Percentiles rank a stretch among this genome's conserved stretches.
Conservation (phyloP, 495 filamentous ascomycete species). For the Aspergillus conjunctus region DNA sequence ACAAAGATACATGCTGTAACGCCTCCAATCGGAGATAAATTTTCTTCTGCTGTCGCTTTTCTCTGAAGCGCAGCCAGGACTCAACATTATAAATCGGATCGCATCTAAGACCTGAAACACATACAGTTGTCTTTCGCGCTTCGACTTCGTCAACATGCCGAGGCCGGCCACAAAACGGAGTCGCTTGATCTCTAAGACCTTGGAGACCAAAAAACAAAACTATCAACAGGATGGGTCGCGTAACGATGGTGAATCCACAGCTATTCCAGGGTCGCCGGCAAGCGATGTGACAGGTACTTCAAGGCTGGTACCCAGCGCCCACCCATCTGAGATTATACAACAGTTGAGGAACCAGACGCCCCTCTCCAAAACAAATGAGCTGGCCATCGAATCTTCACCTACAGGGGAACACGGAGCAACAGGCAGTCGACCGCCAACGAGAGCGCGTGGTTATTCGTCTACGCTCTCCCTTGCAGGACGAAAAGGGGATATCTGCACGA, state of each 20-base stretch:
- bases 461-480: conserved; percentile 46
- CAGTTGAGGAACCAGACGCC: conserved; percentile 41
- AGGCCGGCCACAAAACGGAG: conserved; percentile 47
- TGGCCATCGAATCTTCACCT: conserved; percentile 47
- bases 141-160: conserved; percentile 33
- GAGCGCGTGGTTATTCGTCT: conserved; percentile 52
- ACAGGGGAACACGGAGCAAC: conserved; percentile 38
- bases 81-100: neutral
- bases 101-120: neutral
- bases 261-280: conserved; percentile 16
- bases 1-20: no score
- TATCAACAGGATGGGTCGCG: neutral
- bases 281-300: conserved; percentile 12
- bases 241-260: conserved; percentile 1
- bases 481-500: conserved; percentile 44
- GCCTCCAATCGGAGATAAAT: no score
- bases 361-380: conserved; percentile 34
- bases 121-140: neutral
- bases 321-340: conserved; percentile 28
- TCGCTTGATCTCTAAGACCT: conserved; percentile 30
- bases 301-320: conserved; percentile 7
- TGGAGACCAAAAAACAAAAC: conserved; percentile 5
- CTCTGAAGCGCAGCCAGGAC: no score
- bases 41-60: no score
- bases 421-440: conserved; percentile 45